These are phyloP conservation scores for Sclerotinia glacialis DNA, from an alignment of 2,329 filamentous ascomycete species.

Conservation along the genomic window DNA sequence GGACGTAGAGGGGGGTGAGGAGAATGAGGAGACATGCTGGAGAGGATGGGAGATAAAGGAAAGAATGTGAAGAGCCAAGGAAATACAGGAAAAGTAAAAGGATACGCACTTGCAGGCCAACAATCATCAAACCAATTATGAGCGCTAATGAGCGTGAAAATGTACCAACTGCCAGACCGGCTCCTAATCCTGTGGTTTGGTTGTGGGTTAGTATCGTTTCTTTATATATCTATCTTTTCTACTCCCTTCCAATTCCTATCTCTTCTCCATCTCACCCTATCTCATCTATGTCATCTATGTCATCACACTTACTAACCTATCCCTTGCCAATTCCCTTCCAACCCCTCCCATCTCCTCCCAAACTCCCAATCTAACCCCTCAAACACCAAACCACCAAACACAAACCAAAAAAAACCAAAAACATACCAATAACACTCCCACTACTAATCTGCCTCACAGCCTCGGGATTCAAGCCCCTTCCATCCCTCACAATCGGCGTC, in stretches of 20 bases:
- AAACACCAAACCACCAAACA: background rate
- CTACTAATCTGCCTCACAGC: constrained; percentile 39
- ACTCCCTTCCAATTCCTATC: background rate
- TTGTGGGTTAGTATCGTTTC: background rate
- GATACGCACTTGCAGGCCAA: constrained; percentile 44
- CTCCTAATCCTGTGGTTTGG: constrained; percentile 30
- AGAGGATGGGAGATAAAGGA: background rate
- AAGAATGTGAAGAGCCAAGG: too few species aligned
- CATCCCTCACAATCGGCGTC: constrained; percentile 27
- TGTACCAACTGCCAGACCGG: constrained; percentile 57
- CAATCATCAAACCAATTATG: constrained; percentile 61
- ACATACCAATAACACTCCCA: constrained; percentile 38
- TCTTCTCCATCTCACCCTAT: too few species aligned
- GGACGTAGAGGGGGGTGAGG: too few species aligned
- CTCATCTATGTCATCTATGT: too few species aligned
- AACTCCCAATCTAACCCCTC: too few species aligned
- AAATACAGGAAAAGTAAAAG: too few species aligned
- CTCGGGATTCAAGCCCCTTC: constrained; percentile 31
- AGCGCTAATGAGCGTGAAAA: constrained; percentile 70
- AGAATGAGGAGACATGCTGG: background rate
- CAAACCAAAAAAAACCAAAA: background rate
- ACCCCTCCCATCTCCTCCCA: too few species aligned
- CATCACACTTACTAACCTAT: background rate
- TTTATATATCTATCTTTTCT: background rate
- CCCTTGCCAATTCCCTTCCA: too few species aligned